phyloP scores from a whole-genome alignment of 805 yeast species.

The Wickerhamiella occidentalis region DNA sequence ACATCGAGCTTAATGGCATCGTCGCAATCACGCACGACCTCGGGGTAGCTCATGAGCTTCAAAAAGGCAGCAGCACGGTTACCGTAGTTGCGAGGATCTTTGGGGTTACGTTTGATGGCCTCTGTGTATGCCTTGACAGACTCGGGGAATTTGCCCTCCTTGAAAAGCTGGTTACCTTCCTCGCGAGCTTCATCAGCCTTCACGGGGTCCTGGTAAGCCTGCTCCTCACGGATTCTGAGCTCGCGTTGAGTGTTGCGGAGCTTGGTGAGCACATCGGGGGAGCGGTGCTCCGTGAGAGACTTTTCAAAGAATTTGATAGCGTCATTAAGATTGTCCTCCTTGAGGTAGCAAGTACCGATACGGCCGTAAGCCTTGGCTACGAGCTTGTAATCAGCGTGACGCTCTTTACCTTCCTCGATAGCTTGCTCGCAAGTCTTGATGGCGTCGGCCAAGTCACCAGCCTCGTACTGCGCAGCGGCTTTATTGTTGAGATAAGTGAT shows the following conservation, averaged over 20 bases:
- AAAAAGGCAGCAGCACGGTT: constrained; percentile 97
- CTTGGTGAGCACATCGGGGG: constrained; percentile 82
- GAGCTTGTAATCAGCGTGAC: constrained; percentile 81
- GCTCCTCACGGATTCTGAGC: constrained; percentile 63
- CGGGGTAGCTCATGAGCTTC: constrained; percentile 93
- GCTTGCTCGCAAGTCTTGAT: constrained; percentile 72
- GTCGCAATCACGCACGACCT: constrained; percentile 86
- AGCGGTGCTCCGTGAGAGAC: constrained; percentile 92
- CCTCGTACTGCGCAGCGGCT: constrained; percentile 96
- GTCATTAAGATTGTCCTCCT: constrained; percentile 54
- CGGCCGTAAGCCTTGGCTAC: constrained; percentile 91
- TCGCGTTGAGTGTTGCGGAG: constrained; percentile 80
- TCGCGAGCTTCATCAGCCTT: constrained; percentile 93
- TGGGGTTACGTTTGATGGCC: constrained; percentile 94
- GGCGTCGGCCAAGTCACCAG: constrained; percentile 80
- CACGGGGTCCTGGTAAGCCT: constrained; percentile 72
- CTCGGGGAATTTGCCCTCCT: constrained; percentile 89
- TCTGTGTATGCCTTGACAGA: constrained; percentile 92
- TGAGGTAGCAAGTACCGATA: constrained; percentile 70
- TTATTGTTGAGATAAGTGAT: constrained; percentile 90
- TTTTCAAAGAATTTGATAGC: constrained; percentile 77
- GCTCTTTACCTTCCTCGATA: constrained; percentile 77
- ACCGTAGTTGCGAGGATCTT: constrained; percentile 91
- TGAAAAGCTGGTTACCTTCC: constrained; percentile 79
- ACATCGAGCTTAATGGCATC: constrained; percentile 83